phyloP scores from a whole-genome alignment of 129 eudicot genomes.

The Tagetes patula region DNA sequence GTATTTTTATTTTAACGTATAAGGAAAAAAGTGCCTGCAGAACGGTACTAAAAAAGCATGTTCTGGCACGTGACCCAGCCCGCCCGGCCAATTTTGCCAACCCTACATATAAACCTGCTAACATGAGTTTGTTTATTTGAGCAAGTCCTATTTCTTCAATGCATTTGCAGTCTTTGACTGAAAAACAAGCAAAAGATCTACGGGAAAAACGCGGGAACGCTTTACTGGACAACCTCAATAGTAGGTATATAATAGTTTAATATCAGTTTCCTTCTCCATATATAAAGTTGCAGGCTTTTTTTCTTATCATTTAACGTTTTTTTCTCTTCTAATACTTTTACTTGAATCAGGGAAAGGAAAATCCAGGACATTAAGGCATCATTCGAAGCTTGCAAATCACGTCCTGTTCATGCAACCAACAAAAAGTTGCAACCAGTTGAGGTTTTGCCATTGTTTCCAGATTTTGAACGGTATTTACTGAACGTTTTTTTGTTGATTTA shows the following conservation, averaged over 20 bases:
- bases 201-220: slow-evolving; percentile 61
- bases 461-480: slow-evolving; percentile 72
- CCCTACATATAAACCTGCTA: background rate
- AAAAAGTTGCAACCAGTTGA: slow-evolving; percentile 65
- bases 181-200: slow-evolving; percentile 87
- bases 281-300: background rate
- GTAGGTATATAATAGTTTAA: slow-evolving; percentile 46
- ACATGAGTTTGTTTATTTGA: slow-evolving; percentile 17
- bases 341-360: slow-evolving; percentile 61
- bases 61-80: background rate
- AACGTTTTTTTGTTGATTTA: background rate
- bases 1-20: background rate
- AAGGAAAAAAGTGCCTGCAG: background rate
- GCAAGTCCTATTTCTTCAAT: background rate
- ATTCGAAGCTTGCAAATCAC: slow-evolving; percentile 79
- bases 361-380: slow-evolving; percentile 81
- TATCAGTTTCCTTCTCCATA: background rate
- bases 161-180: slow-evolving; percentile 68
- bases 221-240: slow-evolving; percentile 62
- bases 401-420: slow-evolving; percentile 86
- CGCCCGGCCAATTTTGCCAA: background rate
- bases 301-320: slow-evolving; percentile 19
- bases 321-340: background rate
- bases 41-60: background rate
- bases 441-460: slow-evolving; percentile 76